Base-by-base conservation (phyloP, 2,329 filamentous ascomycete species). In the Lachnellula arida region DNA sequence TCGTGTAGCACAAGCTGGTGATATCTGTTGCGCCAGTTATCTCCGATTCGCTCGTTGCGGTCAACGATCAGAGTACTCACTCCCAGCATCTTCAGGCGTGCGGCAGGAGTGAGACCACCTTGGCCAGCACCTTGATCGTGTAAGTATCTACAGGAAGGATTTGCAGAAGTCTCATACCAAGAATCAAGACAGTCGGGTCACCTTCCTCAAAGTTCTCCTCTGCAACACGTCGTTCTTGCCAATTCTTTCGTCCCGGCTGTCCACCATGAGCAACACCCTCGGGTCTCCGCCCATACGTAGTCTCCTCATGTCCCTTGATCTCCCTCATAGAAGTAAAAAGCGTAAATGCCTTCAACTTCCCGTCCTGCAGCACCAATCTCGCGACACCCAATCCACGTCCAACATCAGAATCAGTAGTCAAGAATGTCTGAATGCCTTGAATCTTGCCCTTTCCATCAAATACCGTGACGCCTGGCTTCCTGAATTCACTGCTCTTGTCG, bases 1-100 rank as follows among this genome's bases (percentile, higher is more conserved):
- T 88, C 86, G 62, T 89, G 86, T 0, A 86, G 78, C 0, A 88
- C 84, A 0, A 89, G 77, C 57, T 86, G 81, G 59, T 81, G 78
- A 61, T 87, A 87, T 49, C 85, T 72, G 40, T 75, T 75, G 17
- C 84, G 75, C 85, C 85, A 87, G 65, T 82, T 86, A 59, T 87
- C 83, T 9, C 85, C 84, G 0, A 87, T 73, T 3, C 76, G 73
- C 1, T 78, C 73, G 55, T 84, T 81, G 23, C 75, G 72, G 61
- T 88, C 84, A 19, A 87, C 73, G 14, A 87, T 65, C 2, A 87
- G 70, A 0, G 81, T 71, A 11, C 77, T 71, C 4, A 86, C 71
- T 1, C 78, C 76, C 0, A 86, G 73, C 74, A 81, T 79, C 63
- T 84, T 83, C 12, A 87, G 74, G 8, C 83, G 77, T 0, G 82